Evolutionary conservation across 768 basidiomycete genomes (phyloP), one percentile per base, ranked within the genome.

Genomic region (Calocybe gangraenosa): DNA sequence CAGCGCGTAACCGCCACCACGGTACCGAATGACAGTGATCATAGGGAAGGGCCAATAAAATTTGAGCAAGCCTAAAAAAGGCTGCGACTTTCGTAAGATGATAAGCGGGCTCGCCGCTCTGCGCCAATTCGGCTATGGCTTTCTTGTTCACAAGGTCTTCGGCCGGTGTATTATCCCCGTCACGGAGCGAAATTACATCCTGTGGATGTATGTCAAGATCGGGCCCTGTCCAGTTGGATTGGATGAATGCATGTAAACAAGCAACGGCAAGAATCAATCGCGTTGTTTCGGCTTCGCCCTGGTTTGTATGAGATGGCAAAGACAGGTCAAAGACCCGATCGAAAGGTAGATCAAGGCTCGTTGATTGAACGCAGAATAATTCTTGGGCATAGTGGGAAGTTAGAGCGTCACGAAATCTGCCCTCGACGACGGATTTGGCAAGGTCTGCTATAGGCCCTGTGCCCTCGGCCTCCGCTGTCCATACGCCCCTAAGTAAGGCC

Each of bases 201-300:
- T 71, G 53, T 19, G 77, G 68, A 50, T 65, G 63, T 50, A 93
- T 62, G 48, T 81, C 68, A 34, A 96, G 75, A 56, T 87, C 76
- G 2, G 96, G 96, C 4, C 96, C 96, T 0, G 94, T 97, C 92
- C 93, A 99, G 65, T 99, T 99, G 21, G 72, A 75, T 62, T 99
- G 96, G 3, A 93, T 72, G 67, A 94, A 99, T 0, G 89, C 81
- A 52, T 96, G 92, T 18, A 97, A 71, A 50, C 84, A 85, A 5
- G 92, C 82, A 8, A 95, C 73, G 0, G 81, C 91, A 8, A 92
- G 51, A 9, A 78, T 63, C 31, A 98, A 68, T 22, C 74, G 75
- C 30, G 73, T 48, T 17, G 84, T 55, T 60, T 87, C 87, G 11
- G 62, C 55, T 2, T 65, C 62, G 39, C 69, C 65, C 3, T 58